Base-by-base conservation (phyloP, 768 basidiomycete species). In the Lactarius hengduanensis region DNA sequence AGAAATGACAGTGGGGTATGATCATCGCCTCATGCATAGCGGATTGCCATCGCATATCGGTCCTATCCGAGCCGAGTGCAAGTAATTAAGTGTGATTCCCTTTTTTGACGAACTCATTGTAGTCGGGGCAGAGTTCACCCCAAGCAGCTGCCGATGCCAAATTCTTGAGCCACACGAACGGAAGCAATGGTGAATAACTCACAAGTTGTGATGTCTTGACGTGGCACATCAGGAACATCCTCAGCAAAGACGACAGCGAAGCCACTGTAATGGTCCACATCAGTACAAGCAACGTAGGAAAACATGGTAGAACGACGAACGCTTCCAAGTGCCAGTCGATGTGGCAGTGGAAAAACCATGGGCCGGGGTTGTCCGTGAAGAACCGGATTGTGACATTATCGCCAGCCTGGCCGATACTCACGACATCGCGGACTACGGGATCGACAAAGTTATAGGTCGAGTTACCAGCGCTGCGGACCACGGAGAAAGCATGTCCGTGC, bases 261-360 rank as follows among this genome's bases (percentile, higher is more conserved):
- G 32, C 66, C 66, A 50, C 62, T 63, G 16, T 7, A 28, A 11
- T 16, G 1, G 8, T 36, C 9, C 34, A 22, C 5, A 34, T 55
- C 36, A 57, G 36, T 13, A 7, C 3, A 15, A 22, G 53, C 72
- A 72, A n/a, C 30, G 22, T 10, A 30, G 7, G 3, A 54, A 76
- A 64, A 64, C 72, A 75, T 81, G 84, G 84, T 40, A 82, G 82
- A 16, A 88, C 87, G 22, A 86, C 0, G 87, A 84, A 22, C 73
- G 41, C 57, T 11, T 65, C 69, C 47, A 75, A 69, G 57, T 75
- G 74, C 74, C 74, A 75, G n/a, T 67, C 71, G 32, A 76, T 74
- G 57, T 76, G 75, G 57, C 75, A 76, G 40, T 76, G 75, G 53
- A 75, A 63, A 55, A 72, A 70, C 73, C 71, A 73, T 5, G 71